phyloP scores from a whole-genome alignment of 176 grass and related monocot species.

The Musa acuminata region DNA sequence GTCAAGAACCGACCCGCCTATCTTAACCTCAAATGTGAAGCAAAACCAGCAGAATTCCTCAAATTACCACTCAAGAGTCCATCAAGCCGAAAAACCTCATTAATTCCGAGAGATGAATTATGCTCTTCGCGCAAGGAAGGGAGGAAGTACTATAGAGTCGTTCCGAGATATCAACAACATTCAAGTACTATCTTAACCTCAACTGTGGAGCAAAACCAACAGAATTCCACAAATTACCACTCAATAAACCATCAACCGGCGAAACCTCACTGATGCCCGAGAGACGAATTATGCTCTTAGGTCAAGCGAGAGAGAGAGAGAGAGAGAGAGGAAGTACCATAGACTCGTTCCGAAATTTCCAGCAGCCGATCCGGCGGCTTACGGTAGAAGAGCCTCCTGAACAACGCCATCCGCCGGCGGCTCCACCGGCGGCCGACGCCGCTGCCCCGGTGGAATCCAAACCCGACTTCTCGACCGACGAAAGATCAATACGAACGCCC shows the following conservation, averaged over 20 bases:
- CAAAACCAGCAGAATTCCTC: not conserved
- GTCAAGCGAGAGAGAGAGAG: not conserved
- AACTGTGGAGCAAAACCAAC: not conserved
- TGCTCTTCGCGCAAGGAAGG: too few species aligned
- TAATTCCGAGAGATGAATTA: too few species aligned
- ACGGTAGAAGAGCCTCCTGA: constrained; percentile 82
- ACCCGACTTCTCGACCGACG: constrained; percentile 5
- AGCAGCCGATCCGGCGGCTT: constrained; percentile 93
- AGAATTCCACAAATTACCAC: not conserved
- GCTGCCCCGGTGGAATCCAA: constrained; percentile 17
- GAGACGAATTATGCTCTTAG: not conserved
- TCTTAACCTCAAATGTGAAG: not conserved
- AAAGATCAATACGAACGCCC: not conserved
- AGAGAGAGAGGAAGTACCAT: too few species aligned
- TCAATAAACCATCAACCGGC: not conserved
- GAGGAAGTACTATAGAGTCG: too few species aligned
- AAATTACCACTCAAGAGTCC: not conserved
- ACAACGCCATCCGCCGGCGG: constrained; percentile 66
- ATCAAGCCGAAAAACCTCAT: too few species aligned
- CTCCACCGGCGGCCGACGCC: constrained; percentile 14
- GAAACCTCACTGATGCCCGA: too few species aligned
- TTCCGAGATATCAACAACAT: not conserved
- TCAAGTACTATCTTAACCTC: not conserved
- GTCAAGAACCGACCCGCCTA: not conserved
- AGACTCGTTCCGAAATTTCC: constrained; percentile 95